Percentiles rank a stretch among this genome's conserved stretches.
phyloP scores from a whole-genome alignment of 2,329 filamentous ascomycete genomes.

The Ambrosiella xylebori region DNA sequence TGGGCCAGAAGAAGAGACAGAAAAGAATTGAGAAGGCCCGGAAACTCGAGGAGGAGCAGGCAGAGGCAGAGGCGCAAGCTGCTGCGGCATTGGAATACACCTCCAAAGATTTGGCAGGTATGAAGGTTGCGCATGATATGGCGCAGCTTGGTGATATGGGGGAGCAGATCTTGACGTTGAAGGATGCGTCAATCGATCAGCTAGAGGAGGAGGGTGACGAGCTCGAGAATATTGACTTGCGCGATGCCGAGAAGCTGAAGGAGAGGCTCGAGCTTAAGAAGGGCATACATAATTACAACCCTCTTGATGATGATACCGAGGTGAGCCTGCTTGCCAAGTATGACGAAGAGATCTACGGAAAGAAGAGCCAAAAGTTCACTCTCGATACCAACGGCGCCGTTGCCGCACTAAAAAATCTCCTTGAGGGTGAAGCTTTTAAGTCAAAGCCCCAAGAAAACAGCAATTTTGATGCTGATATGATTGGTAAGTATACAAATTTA shows the following conservation, averaged over 20 bases:
- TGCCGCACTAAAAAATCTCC: slow-evolving; percentile 42
- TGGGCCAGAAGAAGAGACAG: slow-evolving; percentile 80
- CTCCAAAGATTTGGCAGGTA: slow-evolving; percentile 68
- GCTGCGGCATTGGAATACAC: slow-evolving; percentile 56
- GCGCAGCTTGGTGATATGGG: slow-evolving; percentile 52
- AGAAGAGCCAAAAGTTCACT: slow-evolving; percentile 76
- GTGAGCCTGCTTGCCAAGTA: slow-evolving; percentile 70
- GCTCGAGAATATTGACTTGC: slow-evolving; percentile 58
- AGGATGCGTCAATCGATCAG: slow-evolving; percentile 72
- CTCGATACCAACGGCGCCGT: slow-evolving; percentile 61
- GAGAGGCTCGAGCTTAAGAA: slow-evolving; percentile 78
- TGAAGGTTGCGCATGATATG: slow-evolving; percentile 81
- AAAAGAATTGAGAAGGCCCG: slow-evolving; percentile 73
- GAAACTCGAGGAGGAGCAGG: slow-evolving; percentile 56
- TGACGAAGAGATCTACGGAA: slow-evolving; percentile 85
- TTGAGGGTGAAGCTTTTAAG: slow-evolving; percentile 29
- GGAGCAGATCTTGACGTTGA: slow-evolving; percentile 86
- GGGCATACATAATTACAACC: slow-evolving; percentile 77
- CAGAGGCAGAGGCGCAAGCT: slow-evolving; percentile 51
- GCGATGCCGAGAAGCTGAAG: slow-evolving; percentile 52
- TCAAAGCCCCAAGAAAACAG: slow-evolving; percentile 39
- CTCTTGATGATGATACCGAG: slow-evolving; percentile 51
- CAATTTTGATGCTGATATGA: slow-evolving; percentile 65
- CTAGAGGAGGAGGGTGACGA: slow-evolving; percentile 73
- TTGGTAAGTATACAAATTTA: slow-evolving; percentile 26